Conservation (phyloP, 2,329 filamentous ascomycete species). For the Monosporascus sp. region DNA sequence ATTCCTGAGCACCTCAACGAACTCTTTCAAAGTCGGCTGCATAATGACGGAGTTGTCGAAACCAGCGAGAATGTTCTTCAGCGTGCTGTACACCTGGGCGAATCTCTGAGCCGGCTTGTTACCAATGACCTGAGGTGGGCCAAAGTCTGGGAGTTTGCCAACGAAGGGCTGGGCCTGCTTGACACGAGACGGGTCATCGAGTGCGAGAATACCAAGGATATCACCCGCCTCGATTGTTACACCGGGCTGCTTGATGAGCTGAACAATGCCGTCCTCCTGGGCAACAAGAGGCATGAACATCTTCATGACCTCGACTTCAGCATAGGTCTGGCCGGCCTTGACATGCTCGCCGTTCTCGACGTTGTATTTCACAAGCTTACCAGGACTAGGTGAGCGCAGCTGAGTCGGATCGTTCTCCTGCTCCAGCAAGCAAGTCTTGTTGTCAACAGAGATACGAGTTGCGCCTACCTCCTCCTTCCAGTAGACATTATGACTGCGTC, state of each 20-base stretch:
- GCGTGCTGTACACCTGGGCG: constrained; percentile 66
- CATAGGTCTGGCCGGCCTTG: constrained; percentile 85
- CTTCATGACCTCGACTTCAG: constrained; percentile 99
- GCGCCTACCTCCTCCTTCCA: constrained; percentile 99
- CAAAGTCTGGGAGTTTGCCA: constrained; percentile 81
- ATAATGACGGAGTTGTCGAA: constrained; percentile 99
- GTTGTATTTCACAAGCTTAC: constrained; percentile 96
- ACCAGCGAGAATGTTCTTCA: constrained; percentile 83
- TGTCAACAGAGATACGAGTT: constrained; percentile 90
- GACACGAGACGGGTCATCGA: constrained; percentile 92
- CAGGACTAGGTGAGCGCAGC: constrained; percentile 86
- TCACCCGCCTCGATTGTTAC: constrained; percentile 97
- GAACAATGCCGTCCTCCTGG: constrained; percentile 91
- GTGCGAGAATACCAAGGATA: constrained; percentile 91
- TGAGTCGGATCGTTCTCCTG: constrained; percentile 99
- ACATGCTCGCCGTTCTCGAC: constrained; percentile 94
- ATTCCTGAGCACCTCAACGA: constrained; percentile 85
- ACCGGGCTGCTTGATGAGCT: constrained; percentile 98
- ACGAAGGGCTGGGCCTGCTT: constrained; percentile 95
- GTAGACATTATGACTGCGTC: constrained; percentile 96
- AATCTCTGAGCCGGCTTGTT: constrained; percentile 90
- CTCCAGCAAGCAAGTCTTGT: constrained; percentile 96
- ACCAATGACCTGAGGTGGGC: constrained; percentile 79
- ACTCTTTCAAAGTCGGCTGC: constrained; percentile 75
- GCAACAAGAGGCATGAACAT: constrained; percentile 99